Evolutionary conservation across 106 monocot species (phyloP), one percentile per base, ranked within the genome.

Genomic region (Dendrobium catenatum): DNA sequence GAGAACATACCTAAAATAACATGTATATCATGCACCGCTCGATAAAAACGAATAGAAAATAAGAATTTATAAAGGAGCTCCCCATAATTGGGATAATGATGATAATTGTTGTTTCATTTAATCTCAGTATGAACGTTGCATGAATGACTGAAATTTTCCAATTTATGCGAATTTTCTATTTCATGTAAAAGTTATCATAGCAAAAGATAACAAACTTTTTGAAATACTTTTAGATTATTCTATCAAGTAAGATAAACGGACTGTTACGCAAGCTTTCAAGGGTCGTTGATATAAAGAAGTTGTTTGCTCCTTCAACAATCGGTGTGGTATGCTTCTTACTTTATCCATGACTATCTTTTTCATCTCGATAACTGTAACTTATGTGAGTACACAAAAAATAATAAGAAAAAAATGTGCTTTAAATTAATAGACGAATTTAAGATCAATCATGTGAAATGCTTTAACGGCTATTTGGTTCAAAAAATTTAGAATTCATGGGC

Each of bases 291-390:
- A 68, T 86, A 15, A 88, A 84, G 75, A 93, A 85, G 68, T 22
- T 93, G 42, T 83, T 93, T 58, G 93, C 93, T 24, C 93, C 93
- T 74, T 90, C 93, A 70, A 93, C 93, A 27, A 82, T 88, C 46
- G 93, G 88, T 42, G 93, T 90, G 84, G 92, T 93, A 90, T 74
- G 79, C 40, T 59, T 48, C 76, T 76, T 47, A 51, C 42, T 42
- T 74, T 17, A 33, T 37, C 13, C 43, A 74, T 19, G 40, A 19
- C 20, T 74, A 6, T 18, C 20, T 44, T 74, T 29, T 70, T 74
- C 20, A 73, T 42, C 17, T 18, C 17, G 26, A 42, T 4, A 20
- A 73, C 17, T 42, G 8, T 29, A 68, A 68, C 8, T 33, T 31
- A 31, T 13, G 6, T 68, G 1, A 27, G 10, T 31, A 68, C 29